phyloP scores from a whole-genome alignment of 768 basidiomycete genomes.

The Antrodiella citrinella region DNA sequence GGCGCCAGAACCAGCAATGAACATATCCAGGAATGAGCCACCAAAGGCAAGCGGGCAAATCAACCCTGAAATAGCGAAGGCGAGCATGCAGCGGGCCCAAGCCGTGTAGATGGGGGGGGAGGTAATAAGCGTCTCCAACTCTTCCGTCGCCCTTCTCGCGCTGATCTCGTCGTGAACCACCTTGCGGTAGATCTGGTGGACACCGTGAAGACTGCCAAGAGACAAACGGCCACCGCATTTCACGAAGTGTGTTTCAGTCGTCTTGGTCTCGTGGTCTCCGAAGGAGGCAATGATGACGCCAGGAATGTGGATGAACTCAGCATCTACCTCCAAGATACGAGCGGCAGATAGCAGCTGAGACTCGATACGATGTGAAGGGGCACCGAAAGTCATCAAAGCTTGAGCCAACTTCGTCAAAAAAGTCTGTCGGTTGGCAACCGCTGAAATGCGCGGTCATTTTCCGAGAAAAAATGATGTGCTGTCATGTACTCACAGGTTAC shows the following conservation, averaged over 20 bases:
- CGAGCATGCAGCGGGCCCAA: constrained; percentile 54
- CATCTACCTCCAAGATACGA: constrained; percentile 81
- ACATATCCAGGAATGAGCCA: constrained; percentile 79
- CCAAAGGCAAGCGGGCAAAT: constrained; percentile 85
- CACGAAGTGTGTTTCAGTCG: constrained; percentile 84
- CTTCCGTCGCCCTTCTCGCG: constrained; percentile 63
- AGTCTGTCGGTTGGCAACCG: constrained; percentile 72
- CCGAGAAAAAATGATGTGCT: background rate
- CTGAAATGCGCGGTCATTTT: constrained; percentile 37
- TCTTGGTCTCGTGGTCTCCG: constrained; percentile 83
- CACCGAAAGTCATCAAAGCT: constrained; percentile 86
- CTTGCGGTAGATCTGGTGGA: constrained; percentile 76
- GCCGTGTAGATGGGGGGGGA: constrained; percentile 58
- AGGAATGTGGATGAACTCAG: constrained; percentile 85
- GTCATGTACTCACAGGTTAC: constrained; percentile 44
- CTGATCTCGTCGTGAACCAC: constrained; percentile 92
- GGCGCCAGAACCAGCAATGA: constrained; percentile 65
- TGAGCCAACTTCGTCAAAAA: constrained; percentile 83
- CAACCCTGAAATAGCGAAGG: constrained; percentile 63
- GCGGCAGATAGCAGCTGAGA: constrained; percentile 86
- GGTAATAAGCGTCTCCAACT: constrained; percentile 55
- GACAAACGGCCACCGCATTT: constrained; percentile 71
- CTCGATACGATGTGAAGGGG: constrained; percentile 90
- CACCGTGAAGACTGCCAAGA: constrained; percentile 77
- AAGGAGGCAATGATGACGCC: constrained; percentile 82